These are phyloP conservation scores for Ceratobasidium sp. DNA, from an alignment of 1,284 basidiomycete genomes.

Conservation along the genomic window DNA sequence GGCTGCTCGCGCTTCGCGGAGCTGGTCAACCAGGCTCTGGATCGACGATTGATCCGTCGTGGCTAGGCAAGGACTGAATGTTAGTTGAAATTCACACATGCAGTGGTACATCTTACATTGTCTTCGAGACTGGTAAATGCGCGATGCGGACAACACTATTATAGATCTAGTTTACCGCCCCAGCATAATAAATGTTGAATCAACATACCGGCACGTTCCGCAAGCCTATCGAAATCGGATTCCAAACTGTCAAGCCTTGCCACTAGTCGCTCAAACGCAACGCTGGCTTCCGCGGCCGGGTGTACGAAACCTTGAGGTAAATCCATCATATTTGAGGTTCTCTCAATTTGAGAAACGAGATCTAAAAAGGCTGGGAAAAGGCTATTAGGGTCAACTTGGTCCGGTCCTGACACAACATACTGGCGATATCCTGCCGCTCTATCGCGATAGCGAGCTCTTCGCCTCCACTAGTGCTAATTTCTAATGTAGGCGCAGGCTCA, in stretches of 20 bases:
- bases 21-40: constrained; percentile 68
- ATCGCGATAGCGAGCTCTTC: constrained; percentile 65
- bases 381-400: background rate
- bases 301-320: constrained; percentile 51
- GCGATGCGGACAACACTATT: constrained; percentile 75
- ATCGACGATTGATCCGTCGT: constrained; percentile 66
- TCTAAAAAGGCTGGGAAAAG: constrained; percentile 60
- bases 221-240: constrained; percentile 77
- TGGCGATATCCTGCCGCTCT: constrained; percentile 73
- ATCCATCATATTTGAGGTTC: constrained; percentile 49
- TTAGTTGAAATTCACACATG: constrained; percentile 13
- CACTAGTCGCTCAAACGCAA: constrained; percentile 68
- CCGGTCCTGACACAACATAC: constrained; percentile 54
- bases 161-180: constrained; percentile 5
- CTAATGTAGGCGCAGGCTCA: constrained; percentile 74
- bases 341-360: constrained; percentile 70
- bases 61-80: constrained; percentile 52
- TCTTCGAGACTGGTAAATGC: constrained; percentile 66
- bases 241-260: constrained; percentile 78
- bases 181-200: background rate
- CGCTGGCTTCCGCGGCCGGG: constrained; percentile 68
- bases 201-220: constrained; percentile 74
- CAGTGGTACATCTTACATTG: constrained; percentile 60
- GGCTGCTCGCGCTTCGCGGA: constrained; percentile 61
- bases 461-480: constrained; percentile 71